These are phyloP conservation scores for Tolypocladium sp. DNA, from an alignment of 2,329 filamentous ascomycete species.

Conservation along the genomic window DNA sequence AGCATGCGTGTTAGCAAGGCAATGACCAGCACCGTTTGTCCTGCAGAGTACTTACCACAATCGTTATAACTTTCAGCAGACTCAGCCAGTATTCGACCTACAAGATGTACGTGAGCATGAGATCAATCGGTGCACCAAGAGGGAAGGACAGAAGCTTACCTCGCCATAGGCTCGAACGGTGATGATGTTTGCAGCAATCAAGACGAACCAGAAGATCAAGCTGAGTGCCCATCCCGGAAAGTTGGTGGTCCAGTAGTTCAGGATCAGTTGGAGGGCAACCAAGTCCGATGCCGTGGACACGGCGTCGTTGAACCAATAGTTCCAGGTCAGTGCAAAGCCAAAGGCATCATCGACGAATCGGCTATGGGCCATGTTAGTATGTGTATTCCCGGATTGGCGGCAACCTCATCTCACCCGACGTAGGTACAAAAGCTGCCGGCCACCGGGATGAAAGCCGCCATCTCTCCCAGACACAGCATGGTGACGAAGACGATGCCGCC, in stretches of 20 bases:
- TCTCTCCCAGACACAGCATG: slow-evolving; percentile 51
- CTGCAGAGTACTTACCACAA: slow-evolving; percentile 25
- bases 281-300: slow-evolving; percentile 45
- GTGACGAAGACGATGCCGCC: slow-evolving; percentile 49
- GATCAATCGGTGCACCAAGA: too few species aligned
- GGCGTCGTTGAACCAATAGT: slow-evolving; percentile 60
- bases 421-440: slow-evolving; percentile 48
- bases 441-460: slow-evolving; percentile 43
- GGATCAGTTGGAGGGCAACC: slow-evolving; percentile 40
- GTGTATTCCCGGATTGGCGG: background rate
- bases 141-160: slow-evolving; percentile 6
- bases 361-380: slow-evolving; percentile 4
- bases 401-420: slow-evolving; percentile 19
- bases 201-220: slow-evolving; percentile 48
- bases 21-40: too few species aligned
- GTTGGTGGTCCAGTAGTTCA: slow-evolving; percentile 52
- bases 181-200: slow-evolving; percentile 33
- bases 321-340: slow-evolving; percentile 47
- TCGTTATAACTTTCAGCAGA: slow-evolving; percentile 42
- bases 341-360: slow-evolving; percentile 45
- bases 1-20: background rate
- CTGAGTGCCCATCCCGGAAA: slow-evolving; percentile 56
- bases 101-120: background rate
- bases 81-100: slow-evolving; percentile 49
- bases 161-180: slow-evolving; percentile 25